Percentiles rank a stretch among this genome's conserved stretches.
phyloP scores from a whole-genome alignment of 2,329 filamentous ascomycete species.

The Beauveria brongniartii region DNA sequence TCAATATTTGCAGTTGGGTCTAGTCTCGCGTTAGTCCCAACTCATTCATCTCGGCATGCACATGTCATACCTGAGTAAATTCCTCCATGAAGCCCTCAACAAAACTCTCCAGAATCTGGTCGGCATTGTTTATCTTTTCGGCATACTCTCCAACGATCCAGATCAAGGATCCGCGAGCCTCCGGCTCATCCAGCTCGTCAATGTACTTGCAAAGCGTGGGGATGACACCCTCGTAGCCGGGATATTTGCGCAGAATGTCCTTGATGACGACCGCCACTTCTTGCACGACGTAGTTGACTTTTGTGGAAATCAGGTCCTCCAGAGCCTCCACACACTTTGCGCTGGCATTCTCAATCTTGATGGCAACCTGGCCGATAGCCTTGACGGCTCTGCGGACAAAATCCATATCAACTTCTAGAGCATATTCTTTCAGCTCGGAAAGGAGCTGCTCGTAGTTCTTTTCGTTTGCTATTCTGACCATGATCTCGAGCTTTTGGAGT shows the following conservation, averaged over 20 bases:
- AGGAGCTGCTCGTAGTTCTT: slow-evolving; percentile 92
- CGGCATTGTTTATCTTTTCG: slow-evolving; percentile 98
- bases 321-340: slow-evolving; percentile 94
- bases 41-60: neutral
- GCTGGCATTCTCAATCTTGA: slow-evolving; percentile 93
- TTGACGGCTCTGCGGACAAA: slow-evolving; percentile 91
- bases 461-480: slow-evolving; percentile 98
- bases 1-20: slow-evolving; percentile 97
- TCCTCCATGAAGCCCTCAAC: slow-evolving; percentile 94
- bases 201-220: slow-evolving; percentile 94
- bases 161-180: slow-evolving; percentile 82
- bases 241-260: slow-evolving; percentile 95
- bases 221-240: slow-evolving; percentile 96
- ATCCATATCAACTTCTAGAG: slow-evolving; percentile 97
- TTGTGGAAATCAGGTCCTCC: slow-evolving; percentile 89
- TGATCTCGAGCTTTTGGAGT: slow-evolving; percentile 94
- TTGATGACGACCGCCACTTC: slow-evolving; percentile 99
- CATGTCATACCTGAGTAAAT: slow-evolving; percentile 71
- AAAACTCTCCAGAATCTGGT: slow-evolving; percentile 83
- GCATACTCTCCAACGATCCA: slow-evolving; percentile 99
- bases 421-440: slow-evolving; percentile 93
- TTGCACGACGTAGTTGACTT: slow-evolving; percentile 98
- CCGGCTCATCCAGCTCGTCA: slow-evolving; percentile 90
- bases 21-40: slow-evolving; percentile 27
- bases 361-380: slow-evolving; percentile 94